Evolutionary conservation across 2,329 filamentous ascomycete species (phyloP).

Genomic region (Thielaviopsis euricoi): DNA sequence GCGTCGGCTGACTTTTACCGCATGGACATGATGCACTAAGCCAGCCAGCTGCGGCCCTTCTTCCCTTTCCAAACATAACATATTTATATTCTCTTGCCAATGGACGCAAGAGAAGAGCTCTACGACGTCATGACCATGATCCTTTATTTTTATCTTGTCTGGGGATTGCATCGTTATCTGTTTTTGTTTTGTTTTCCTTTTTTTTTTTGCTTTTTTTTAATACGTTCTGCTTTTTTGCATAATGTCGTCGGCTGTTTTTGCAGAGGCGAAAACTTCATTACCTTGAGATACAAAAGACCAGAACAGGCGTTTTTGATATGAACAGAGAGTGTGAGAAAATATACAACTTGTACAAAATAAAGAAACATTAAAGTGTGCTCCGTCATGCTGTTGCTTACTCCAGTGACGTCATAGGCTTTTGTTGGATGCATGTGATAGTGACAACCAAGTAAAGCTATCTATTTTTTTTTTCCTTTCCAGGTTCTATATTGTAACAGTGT

Average conservation of each 20-base stretch:
- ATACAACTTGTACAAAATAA: neutral
- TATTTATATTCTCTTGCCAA: neutral
- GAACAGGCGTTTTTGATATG: neutral
- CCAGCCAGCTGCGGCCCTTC: too few species aligned
- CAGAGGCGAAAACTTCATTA: neutral
- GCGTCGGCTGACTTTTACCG: neutral
- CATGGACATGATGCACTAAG: slow-evolving; percentile 6
- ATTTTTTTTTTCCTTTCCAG: too few species aligned
- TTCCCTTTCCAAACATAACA: neutral
- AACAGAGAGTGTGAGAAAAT: neutral
- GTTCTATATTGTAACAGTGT: too few species aligned
- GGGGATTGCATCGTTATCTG: too few species aligned
- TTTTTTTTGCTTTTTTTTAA: too few species aligned
- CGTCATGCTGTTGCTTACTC: too few species aligned
- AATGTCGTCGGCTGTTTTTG: neutral
- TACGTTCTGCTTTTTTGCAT: neutral
- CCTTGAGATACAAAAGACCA: neutral
- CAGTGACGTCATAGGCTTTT: too few species aligned
- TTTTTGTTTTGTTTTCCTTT: too few species aligned
- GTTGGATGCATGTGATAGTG: too few species aligned
- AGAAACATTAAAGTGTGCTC: too few species aligned
- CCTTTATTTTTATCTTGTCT: too few species aligned
- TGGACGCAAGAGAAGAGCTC: neutral
- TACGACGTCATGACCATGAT: neutral
- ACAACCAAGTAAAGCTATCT: too few species aligned